Base-by-base conservation (phyloP, 768 basidiomycete species). In the Royoungia palumana region DNA sequence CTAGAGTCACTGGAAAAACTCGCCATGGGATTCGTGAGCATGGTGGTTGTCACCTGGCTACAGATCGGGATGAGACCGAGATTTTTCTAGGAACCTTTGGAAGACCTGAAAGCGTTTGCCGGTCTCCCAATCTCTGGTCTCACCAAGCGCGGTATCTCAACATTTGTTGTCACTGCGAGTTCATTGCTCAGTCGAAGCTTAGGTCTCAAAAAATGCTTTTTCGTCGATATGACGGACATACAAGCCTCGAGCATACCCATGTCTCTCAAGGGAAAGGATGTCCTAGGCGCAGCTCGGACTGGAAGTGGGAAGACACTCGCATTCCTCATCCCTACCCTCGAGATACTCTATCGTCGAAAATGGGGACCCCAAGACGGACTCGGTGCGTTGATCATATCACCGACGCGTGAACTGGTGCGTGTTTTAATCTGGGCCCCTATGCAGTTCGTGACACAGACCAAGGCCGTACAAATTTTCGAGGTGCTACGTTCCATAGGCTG, bases 401-500 rank as follows among this genome's bases (percentile, higher is more conserved):
- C 95, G 4, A 97, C 95, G 2, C 77, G 94, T 38, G 95, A 98
- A 68, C 70, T 97, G 56, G 92, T 93, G 59, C 41, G 85, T 74
- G 13, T 38, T 11, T 22, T 21, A 24, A 14, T 21, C 36, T 39
- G 46, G 7, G 37, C 44, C 22, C 25, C 13, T 38, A 38, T 28
- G n/a, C 22, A 36, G 39, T 47, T 32, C 41, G 32, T 54, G 28
- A 60, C 47, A 16, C 17, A 6, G 35, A 24, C 27, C 43, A 51
- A 94, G 92, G 95, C 95, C 2, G 89, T 98, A 16, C 96, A 99
- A 75, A 99, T 97, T 50, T 99, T 98, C 64, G 92, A 95, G 39
- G 94, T 97, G 7, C 68, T 99, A 24, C 82, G 92, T n/a, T 87
- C 89, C 35, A 89, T 98, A 50, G 96, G 96, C 3, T 85, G 87